Evolutionary conservation across 495 filamentous ascomycete species (phyloP).

Genomic region (Aspergillus leporis): DNA sequence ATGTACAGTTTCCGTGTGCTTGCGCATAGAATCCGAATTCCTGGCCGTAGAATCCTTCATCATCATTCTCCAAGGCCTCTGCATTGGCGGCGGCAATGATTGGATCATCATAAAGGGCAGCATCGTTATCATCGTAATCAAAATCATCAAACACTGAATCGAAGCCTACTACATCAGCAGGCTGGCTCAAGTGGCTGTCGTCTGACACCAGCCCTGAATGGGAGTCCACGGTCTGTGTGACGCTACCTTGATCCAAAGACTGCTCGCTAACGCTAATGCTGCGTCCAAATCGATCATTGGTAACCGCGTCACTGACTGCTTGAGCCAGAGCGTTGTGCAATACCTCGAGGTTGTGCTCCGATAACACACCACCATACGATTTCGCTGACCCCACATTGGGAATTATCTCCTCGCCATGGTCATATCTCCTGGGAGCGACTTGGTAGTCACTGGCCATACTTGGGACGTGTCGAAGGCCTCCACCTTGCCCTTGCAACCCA

Average conservation of each 20-base stretch:
- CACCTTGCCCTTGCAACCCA: conserved; percentile 1
- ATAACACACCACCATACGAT: conserved; percentile 44
- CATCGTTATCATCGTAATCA: conserved; percentile 57
- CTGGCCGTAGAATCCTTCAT: conserved; percentile 90
- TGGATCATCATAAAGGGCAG: conserved; percentile 72
- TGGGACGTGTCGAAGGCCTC: conserved; percentile 38
- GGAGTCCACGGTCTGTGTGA: conserved; percentile 41
- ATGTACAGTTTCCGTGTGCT: conserved; percentile 47
- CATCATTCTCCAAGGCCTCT: conserved; percentile 86
- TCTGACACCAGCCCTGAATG: conserved; percentile 52
- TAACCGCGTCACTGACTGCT: conserved; percentile 72
- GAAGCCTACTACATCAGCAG: conserved; percentile 33
- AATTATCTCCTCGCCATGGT: conserved; percentile 30
- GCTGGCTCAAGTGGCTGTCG: conserved; percentile 46
- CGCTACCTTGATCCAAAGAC: conserved; percentile 40
- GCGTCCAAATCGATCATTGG: conserved; percentile 66
- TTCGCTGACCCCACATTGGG: conserved; percentile 32
- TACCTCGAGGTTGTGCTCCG: conserved; percentile 63
- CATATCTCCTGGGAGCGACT: conserved; percentile 24
- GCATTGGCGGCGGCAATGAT: conserved; percentile 96
- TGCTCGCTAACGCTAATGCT: conserved; percentile 45
- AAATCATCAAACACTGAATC: conserved; percentile 58
- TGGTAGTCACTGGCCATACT: conserved; percentile 45
- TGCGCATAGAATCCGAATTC: conserved; percentile 96
- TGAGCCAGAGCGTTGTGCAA: conserved; percentile 81